Percentiles rank a stretch among this genome's conserved stretches.
Conservation (phyloP, 371 early-diverging fungal species). For the Saksenaea oblongispora region DNA sequence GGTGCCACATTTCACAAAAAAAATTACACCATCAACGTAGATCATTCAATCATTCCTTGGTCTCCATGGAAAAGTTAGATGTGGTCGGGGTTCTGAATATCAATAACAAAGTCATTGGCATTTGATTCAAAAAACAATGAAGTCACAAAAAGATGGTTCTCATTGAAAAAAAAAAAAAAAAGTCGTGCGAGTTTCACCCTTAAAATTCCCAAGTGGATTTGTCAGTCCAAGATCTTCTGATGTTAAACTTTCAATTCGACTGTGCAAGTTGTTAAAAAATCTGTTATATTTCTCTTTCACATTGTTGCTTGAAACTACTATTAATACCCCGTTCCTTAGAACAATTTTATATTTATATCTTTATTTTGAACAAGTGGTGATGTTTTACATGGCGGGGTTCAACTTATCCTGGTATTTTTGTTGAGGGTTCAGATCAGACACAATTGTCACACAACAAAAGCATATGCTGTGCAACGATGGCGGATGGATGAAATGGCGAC, state of each 20-base stretch:
- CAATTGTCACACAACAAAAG: not conserved
- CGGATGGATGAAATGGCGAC: not conserved
- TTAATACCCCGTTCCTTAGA: not conserved
- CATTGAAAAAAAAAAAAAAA: not conserved
- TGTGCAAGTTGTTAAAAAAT: too few species aligned
- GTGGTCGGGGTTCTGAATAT: not conserved
- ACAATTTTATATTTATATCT: too few species aligned
- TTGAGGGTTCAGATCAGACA: not conserved
- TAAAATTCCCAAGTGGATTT: not conserved
- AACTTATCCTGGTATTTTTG: not conserved
- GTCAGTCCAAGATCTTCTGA: not conserved
- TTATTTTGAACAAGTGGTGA: too few species aligned
- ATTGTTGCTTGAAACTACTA: not conserved
- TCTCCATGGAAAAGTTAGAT: not conserved
- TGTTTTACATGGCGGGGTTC: not conserved
- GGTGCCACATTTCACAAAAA: constrained; percentile 4
- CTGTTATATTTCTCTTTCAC: too few species aligned
- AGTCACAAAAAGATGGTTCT: not conserved
- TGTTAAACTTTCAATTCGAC: not conserved
- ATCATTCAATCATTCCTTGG: not conserved
- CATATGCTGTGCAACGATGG: constrained; percentile 1
- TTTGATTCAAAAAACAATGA: not conserved
- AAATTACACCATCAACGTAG: not conserved
- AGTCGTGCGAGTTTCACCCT: not conserved
- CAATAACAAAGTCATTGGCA: not conserved